phyloP scores from a whole-genome alignment of 345 rosid species.

The Eucalyptus cloeziana region DNA sequence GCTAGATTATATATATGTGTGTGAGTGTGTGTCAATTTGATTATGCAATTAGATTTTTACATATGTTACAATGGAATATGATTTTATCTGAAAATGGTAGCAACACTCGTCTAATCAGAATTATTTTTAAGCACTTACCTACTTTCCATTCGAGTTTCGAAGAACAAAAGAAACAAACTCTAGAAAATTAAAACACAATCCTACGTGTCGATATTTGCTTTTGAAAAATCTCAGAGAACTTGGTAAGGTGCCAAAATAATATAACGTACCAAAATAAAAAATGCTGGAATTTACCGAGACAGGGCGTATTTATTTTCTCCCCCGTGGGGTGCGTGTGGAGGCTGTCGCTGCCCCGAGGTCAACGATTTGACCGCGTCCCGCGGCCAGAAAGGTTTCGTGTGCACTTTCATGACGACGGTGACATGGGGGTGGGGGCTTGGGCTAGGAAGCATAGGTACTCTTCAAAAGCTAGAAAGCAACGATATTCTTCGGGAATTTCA shows the following conservation, averaged over 20 bases:
- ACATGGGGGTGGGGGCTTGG: background rate
- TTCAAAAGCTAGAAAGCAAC: too few species aligned
- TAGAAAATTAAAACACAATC: background rate
- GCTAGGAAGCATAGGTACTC: too few species aligned
- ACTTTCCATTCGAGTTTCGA: background rate
- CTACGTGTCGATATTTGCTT: background rate
- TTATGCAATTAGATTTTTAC: background rate
- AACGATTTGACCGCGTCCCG: background rate
- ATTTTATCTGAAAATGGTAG: background rate
- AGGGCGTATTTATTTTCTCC: too few species aligned
- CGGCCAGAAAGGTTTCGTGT: background rate
- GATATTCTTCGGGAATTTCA: too few species aligned
- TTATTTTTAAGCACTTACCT: background rate
- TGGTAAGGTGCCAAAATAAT: background rate
- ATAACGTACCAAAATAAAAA: background rate
- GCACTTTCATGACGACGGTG: background rate
- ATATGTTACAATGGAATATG: background rate
- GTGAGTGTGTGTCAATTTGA: too few species aligned
- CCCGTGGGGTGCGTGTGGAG: background rate
- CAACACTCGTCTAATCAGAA: fast-evolving
- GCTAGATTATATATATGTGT: too few species aligned
- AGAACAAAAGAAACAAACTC: background rate
- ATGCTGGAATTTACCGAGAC: background rate
- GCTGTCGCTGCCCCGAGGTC: background rate
- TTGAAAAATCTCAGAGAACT: background rate